phyloP scores from a whole-genome alignment of 352 stramenopile genomes.

The Pythium phragmiticola region DNA sequence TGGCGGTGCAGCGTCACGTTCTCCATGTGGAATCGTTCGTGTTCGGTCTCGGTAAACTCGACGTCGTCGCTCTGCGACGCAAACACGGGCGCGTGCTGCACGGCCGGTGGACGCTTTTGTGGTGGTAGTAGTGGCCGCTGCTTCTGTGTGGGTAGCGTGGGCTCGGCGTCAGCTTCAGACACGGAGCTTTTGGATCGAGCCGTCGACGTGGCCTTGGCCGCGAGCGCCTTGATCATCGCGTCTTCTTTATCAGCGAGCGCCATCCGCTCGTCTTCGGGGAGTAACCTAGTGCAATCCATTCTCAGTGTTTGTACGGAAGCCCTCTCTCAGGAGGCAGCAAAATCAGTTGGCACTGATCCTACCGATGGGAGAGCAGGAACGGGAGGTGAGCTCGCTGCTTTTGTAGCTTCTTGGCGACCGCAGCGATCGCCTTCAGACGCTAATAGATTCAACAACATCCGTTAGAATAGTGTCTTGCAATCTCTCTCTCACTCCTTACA shows the following conservation, averaged over 20 bases:
- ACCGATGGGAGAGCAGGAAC: slow-evolving; percentile 67
- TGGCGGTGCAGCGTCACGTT: slow-evolving; percentile 79
- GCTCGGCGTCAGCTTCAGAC: background rate
- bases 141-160: background rate
- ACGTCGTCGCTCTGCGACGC: slow-evolving; percentile 48
- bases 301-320: background rate
- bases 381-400: slow-evolving; percentile 64
- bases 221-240: slow-evolving; percentile 33
- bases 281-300: slow-evolving; percentile 32
- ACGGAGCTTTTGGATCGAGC: background rate
- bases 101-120: background rate
- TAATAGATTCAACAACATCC: slow-evolving; percentile 13
- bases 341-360: background rate
- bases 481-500: too few relatives aligned
- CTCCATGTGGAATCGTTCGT: slow-evolving; percentile 59
- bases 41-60: slow-evolving; percentile 65
- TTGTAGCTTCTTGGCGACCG: slow-evolving; percentile 69
- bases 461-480: too few relatives aligned
- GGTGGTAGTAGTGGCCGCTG: background rate
- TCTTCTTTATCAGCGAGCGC: slow-evolving; percentile 52
- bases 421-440: slow-evolving; percentile 65
- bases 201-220: slow-evolving; percentile 25
- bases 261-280: slow-evolving; percentile 60
- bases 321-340: background rate
- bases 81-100: slow-evolving; percentile 28